Evolutionary conservation across 2,329 filamentous ascomycete genomes (phyloP), one percentile per base, ranked within the genome.

Genomic region (Pseudogymnoascus sp.): DNA sequence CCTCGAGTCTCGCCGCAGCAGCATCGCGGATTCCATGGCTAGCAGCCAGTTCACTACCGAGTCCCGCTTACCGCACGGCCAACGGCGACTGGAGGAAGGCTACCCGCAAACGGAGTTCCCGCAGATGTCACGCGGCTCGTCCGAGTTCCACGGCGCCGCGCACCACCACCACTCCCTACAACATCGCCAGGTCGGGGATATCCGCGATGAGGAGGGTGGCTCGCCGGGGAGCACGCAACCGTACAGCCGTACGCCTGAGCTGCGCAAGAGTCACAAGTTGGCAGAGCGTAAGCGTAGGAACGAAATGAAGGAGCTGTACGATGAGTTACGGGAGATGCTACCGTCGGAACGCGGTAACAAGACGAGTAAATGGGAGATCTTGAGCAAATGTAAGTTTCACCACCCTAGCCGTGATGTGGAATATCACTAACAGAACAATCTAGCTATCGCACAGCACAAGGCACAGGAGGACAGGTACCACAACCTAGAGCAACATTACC

Each of bases 251-350:
- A 95, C 90, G 0, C 90, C 90, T 0, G 90, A 95, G 74, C 79
- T 95, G 40, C 84, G 90, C 21, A 84, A 93, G 59, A 93, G 89
- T 71, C 90, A 95, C 76, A 95, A 95, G 75, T 82, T 95, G 63
- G 90, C 90, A 0, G 90, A 95, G 75, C 82, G 90, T 38, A 95
- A 95, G 77, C 83, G 90, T 40, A 81, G 90, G 65, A 93, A 90
- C 7, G 90, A 95, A 73, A 95, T 95, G 90, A 95, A 95, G 76
- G 87, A 90, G 70, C 77, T 95, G 0, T 95, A 95, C 71, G 90
- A 95, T 68, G 87, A 91, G 69, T 77, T 95, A 7, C 85, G 91
- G 68, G 87, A 89, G 68, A 79, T 91, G 38, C 87, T 93, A 77
- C 90, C 90, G 1, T 88, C 91, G 68, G 90, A 91, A 70, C 85